Base-by-base conservation (phyloP, 768 basidiomycete genomes). In the Solioccasus polychromus region DNA sequence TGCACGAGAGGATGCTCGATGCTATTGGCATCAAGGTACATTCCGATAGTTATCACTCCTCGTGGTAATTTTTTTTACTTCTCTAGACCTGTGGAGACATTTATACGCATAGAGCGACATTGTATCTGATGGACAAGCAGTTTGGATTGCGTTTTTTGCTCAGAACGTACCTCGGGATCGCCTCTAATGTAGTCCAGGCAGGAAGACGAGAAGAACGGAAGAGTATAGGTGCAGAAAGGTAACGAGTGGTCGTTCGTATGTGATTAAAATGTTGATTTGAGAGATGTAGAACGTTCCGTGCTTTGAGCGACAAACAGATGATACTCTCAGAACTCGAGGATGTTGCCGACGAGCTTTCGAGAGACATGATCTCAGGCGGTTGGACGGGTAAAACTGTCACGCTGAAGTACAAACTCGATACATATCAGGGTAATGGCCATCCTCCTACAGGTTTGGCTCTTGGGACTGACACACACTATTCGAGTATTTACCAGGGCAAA, bases 171-270 rank as follows among this genome's bases (percentile, higher is more conserved):
- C 80, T 97, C 10, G 96, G 96, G 2, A 81, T 97, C 30, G 83
- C 86, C 2, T 88, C 85, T 2, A 97, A 92, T 54, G 67, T 78
- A 10, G 92, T 97, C 23, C 72, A 83, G 45, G 85, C 92, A 5
- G 72, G 79, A 36, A 74, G 74, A 49, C 72, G 95, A 51, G 88
- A 91, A 49, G 91, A 92, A 55, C 72, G 87, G 39, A 97, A 94
- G 70, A 92, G 90, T 49, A 90, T 98, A 28, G 95, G 96, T 1
- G 80, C 85, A 24, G 96, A 99, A 71, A 73, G 88, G 88, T 90
- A 55, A 39, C 50, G 15, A 20, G 14, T 0, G 15, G 1, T 35
- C 35, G 3, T 23, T 25, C 17, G 19, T 14, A n/a, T 19, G 15
- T 12, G 34, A 17, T 39, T 37, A 10, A 41, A 38, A n/a, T 5